Conservation (phyloP, 148 eudicot species). For the Polygonum maritimum region DNA sequence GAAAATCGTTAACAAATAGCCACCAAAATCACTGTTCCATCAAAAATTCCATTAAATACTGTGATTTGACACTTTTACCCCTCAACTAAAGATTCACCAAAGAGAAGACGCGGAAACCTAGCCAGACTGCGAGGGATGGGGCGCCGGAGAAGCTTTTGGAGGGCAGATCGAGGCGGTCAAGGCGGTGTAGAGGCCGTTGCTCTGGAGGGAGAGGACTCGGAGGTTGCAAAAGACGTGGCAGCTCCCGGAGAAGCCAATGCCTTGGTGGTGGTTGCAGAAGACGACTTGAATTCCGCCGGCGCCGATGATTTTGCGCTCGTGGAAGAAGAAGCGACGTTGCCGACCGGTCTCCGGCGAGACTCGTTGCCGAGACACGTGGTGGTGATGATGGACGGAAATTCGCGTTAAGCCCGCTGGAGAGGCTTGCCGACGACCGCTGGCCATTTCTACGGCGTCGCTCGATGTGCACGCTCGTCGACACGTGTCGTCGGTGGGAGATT, state of each 20-base stretch:
- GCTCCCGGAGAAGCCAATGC: not conserved
- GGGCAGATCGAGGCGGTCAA: too few relatives aligned
- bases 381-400: conserved; percentile 78
- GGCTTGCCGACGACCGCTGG: conserved; percentile 46
- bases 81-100: too few relatives aligned
- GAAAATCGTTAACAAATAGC: too few relatives aligned
- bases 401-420: conserved; percentile 58
- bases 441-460: conserved; percentile 47
- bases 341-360: conserved; percentile 39
- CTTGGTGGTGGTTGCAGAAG: not conserved
- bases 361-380: conserved; percentile 64
- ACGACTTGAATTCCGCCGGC: not conserved
- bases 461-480: conserved; percentile 30
- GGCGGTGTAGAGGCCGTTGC: too few relatives aligned
- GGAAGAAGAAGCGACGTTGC: conserved; percentile 17
- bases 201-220: too few relatives aligned
- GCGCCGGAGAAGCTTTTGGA: too few relatives aligned
- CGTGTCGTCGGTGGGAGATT: conserved; percentile 41
- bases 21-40: too few relatives aligned
- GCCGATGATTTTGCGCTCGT: not conserved
- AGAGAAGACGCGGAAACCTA: too few relatives aligned
- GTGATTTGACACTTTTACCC: too few relatives aligned
- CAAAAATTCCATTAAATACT: too few relatives aligned
- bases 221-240: not conserved
- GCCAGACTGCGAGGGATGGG: too few relatives aligned